Percentiles rank a stretch among this genome's conserved stretches.
Conservation (phyloP, 1,284 basidiomycete genomes). For the Xanthoconium separans region DNA sequence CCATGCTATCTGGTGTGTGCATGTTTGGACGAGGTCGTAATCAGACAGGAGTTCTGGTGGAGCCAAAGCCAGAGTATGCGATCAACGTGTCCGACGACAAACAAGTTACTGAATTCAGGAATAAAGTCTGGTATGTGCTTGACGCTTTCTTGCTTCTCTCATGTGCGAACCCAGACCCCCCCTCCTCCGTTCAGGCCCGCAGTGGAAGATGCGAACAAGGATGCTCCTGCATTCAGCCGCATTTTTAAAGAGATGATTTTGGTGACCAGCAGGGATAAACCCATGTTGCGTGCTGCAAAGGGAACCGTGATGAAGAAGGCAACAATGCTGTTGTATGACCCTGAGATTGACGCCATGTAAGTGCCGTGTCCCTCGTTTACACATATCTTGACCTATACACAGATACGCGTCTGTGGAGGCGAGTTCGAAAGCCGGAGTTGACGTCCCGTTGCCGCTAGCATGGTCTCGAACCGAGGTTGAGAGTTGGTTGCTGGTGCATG, state of each 20-base stretch:
- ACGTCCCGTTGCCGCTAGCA: background rate
- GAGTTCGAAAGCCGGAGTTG: too few species aligned
- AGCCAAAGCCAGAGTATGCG: slow-evolving; percentile 16
- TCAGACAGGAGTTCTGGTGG: slow-evolving; percentile 29
- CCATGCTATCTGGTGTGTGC: slow-evolving; percentile 11
- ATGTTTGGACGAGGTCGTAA: slow-evolving; percentile 27
- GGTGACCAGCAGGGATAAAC: background rate
- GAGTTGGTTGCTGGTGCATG: background rate
- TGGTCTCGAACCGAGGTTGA: background rate
- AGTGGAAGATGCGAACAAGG: background rate
- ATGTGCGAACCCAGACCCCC: too few species aligned
- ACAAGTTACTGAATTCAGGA: slow-evolving; percentile 22
- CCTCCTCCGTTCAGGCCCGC: background rate
- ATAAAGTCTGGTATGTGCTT: slow-evolving; percentile 22
- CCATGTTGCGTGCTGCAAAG: background rate
- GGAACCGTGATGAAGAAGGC: background rate
- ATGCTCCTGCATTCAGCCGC: background rate
- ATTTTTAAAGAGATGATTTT: background rate
- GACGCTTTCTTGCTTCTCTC: background rate
- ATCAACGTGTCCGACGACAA: slow-evolving; percentile 21
- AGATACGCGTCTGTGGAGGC: background rate
- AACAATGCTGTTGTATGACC: background rate
- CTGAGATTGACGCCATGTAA: background rate
- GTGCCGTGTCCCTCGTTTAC: background rate
- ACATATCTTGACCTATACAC: background rate